Evolutionary conservation across 1,284 basidiomycete genomes (phyloP).

Genomic region (Melampsora larici-populina): DNA sequence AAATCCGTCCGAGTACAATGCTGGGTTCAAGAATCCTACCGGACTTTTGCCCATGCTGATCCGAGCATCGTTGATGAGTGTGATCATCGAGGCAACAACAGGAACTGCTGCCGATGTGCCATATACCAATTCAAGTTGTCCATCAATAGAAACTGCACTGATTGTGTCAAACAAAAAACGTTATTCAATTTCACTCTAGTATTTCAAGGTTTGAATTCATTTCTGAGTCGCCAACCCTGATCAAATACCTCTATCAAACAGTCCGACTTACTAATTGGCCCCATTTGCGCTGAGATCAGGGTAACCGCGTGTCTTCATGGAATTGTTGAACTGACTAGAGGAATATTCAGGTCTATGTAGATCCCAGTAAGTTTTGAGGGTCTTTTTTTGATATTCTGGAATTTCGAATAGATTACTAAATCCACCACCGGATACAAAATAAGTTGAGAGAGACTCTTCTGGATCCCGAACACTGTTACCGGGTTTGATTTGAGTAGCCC

Average conservation of each 20-base stretch:
- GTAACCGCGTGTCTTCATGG: constrained; percentile 56
- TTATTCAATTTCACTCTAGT: too few species aligned
- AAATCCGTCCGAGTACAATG: constrained; percentile 58
- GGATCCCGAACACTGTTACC: constrained; percentile 56
- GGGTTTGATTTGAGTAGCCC: constrained; percentile 60
- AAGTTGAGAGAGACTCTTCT: constrained; percentile 56
- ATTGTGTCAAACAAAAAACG: not conserved
- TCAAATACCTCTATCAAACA: not conserved
- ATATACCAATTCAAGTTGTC: constrained; percentile 50
- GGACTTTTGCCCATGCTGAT: constrained; percentile 56
- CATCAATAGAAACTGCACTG: constrained; percentile 51
- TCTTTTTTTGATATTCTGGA: constrained; percentile 61
- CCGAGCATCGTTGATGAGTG: constrained; percentile 64
- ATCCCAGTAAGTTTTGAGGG: constrained; percentile 55
- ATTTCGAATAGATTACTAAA: constrained; percentile 65
- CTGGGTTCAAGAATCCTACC: constrained; percentile 65
- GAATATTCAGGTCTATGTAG: constrained; percentile 55
- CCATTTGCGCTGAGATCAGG: constrained; percentile 54
- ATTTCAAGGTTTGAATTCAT: too few species aligned
- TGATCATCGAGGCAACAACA: constrained; percentile 58
- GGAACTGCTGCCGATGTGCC: constrained; percentile 54
- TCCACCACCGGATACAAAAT: constrained; percentile 65
- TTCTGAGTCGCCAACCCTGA: too few species aligned
- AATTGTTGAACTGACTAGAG: constrained; percentile 59
- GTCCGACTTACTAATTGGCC: constrained; percentile 53